Percentiles rank a stretch among this genome's conserved stretches.
Evolutionary conservation across 2,329 filamentous ascomycete species (phyloP).

Genomic region (Fonsecaea pugnacius): DNA sequence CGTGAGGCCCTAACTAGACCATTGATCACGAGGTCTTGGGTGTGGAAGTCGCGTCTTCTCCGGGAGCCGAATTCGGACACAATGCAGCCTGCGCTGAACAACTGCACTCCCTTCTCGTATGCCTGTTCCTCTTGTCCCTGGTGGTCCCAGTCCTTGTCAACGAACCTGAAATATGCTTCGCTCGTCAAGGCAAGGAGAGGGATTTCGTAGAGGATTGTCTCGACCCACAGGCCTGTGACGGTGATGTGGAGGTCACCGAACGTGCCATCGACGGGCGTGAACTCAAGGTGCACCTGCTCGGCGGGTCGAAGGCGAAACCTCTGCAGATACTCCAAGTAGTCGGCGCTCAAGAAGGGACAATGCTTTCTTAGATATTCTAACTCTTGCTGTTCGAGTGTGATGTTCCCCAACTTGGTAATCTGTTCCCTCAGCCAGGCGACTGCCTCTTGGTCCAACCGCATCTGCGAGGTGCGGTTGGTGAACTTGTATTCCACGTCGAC

Average conservation of each 20-base stretch:
- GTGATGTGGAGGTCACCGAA: slow-evolving; percentile 76
- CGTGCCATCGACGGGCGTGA: slow-evolving; percentile 63
- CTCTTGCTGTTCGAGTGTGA: slow-evolving; percentile 79
- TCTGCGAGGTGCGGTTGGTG: slow-evolving; percentile 92
- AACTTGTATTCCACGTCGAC: slow-evolving; percentile 85
- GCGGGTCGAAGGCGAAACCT: slow-evolving; percentile 79
- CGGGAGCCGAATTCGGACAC: slow-evolving; percentile 95
- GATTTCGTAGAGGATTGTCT: slow-evolving; percentile 98
- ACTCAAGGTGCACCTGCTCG: slow-evolving; percentile 76
- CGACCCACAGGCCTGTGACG: slow-evolving; percentile 83
- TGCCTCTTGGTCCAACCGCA: slow-evolving; percentile 82
- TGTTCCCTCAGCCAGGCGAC: slow-evolving; percentile 85
- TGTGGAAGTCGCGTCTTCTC: slow-evolving; percentile 88
- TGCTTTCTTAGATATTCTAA: slow-evolving; percentile 74
- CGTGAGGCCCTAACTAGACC: slow-evolving; percentile 80
- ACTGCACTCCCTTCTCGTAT: slow-evolving; percentile 74
- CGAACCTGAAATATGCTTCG: slow-evolving; percentile 96
- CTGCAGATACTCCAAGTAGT: slow-evolving; percentile 80
- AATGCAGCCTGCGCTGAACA: slow-evolving; percentile 81
- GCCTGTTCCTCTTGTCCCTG: slow-evolving; percentile 84
- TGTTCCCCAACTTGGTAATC: slow-evolving; percentile 81
- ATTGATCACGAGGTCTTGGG: slow-evolving; percentile 86
- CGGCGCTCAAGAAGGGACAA: slow-evolving; percentile 77
- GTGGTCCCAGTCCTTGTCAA: slow-evolving; percentile 90
- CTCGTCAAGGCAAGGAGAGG: slow-evolving; percentile 88